Evolutionary conservation across 2,329 filamentous ascomycete species (phyloP).

Genomic region (Arthrinium puccinioides): DNA sequence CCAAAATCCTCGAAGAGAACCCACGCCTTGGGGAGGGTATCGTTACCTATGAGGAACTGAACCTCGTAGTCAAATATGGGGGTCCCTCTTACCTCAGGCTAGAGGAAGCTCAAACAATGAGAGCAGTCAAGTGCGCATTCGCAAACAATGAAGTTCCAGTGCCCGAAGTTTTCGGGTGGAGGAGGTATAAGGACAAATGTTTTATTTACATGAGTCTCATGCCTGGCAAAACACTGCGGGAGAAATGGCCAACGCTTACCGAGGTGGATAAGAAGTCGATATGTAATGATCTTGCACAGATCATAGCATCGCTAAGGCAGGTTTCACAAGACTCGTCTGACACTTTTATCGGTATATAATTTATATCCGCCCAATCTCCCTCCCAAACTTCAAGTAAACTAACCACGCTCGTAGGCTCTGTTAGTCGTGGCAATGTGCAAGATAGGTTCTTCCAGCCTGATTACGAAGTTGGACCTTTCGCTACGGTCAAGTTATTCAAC

Average conservation of each 20-base stretch:
- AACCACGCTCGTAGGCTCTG: slow-evolving; percentile 8
- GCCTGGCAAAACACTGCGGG: slow-evolving; percentile 9
- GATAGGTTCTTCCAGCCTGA: slow-evolving; percentile 15
- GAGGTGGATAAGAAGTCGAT: slow-evolving; percentile 14
- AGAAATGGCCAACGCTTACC: slow-evolving; percentile 9
- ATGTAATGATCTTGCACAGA: slow-evolving; percentile 11
- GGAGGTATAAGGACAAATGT: not conserved
- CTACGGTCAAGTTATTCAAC: slow-evolving; percentile 12
- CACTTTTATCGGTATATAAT: slow-evolving; percentile 11
- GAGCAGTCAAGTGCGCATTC: slow-evolving; percentile 5
- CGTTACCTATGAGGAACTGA: not conserved
- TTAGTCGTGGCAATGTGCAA: slow-evolving; percentile 13
- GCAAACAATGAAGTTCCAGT: slow-evolving; percentile 5
- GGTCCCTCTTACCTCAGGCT: not conserved
- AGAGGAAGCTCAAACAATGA: slow-evolving; percentile 8
- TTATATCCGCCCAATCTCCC: slow-evolving; percentile 1
- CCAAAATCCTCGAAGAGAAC: not conserved
- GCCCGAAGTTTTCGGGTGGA: slow-evolving; percentile 8
- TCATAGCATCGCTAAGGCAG: slow-evolving; percentile 5
- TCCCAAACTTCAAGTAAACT: not conserved
- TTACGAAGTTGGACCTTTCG: slow-evolving; percentile 11
- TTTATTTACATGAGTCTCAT: slow-evolving; percentile 9
- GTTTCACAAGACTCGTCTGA: slow-evolving; percentile 8
- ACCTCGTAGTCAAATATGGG: not conserved
- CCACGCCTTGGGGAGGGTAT: not conserved